Evolutionary conservation across 1,139 yeast genomes (phyloP), one percentile per base, ranked within the genome.

Genomic region (Lodderomyces beijingensis): DNA sequence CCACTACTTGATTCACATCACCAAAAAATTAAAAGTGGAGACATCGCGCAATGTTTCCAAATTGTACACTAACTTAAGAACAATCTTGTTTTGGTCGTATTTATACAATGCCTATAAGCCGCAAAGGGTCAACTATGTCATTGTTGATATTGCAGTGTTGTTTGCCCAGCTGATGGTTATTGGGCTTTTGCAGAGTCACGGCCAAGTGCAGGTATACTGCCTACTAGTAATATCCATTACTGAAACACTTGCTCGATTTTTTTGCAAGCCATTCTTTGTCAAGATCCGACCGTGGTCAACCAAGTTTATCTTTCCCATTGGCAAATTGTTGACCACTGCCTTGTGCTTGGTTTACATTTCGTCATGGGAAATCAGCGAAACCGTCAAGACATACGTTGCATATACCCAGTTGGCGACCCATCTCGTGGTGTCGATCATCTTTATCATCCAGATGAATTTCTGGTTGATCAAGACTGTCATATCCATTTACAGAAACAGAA

Each of bases 31-130:
- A 7, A 43, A 47, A 40, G 12, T 13, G 53, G 3, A 33, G 28
- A 6, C 35, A 39, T 16, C 60, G 42, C 34, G 44, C n/a, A 54
- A 52, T 11, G 47, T 61, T n/a, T 43, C 57, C 7, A 54, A 54
- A 38, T 45, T 75, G 4, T 75, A 74, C 44, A 65, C 77, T 2
- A 71, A 77, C 2, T 57, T 72, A 34, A 65, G 58, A 37, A 55
- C 65, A 3, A 64, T 74, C 30, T 55, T 73, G 34, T 39, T 64
- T 2, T 75, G 79, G 78, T 63, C 70, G 3, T 57, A 57, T 31
- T 48, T 61, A 16, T 75, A 74, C 46, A 61, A 64, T 38, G 57
- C 58, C 20, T 70, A 65, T 44, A 59, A 62, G 17, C 78, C 79
- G 2, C 51, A 59, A 16, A 55, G 58, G 37, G 60, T 69, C 1